phyloP scores from a whole-genome alignment of 768 basidiomycete species.

The Suillus luteus region DNA sequence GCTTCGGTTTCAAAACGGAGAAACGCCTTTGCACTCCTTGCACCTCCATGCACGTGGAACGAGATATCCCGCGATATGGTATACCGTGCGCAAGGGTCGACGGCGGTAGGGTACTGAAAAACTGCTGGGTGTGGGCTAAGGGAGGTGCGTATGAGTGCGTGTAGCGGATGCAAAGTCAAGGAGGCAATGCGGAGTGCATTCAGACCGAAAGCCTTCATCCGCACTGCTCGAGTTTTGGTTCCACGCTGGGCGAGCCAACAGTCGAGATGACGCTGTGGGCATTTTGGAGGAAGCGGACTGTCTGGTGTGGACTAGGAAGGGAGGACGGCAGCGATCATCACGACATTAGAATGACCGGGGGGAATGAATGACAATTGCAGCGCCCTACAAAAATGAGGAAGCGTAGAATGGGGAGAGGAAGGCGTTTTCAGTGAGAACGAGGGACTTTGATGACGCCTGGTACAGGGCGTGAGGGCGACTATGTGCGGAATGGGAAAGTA shows the following conservation, averaged over 20 bases:
- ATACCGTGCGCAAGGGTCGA: slow-evolving; percentile 23
- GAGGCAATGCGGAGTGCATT: slow-evolving; percentile 80
- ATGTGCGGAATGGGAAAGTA: slow-evolving; percentile 79
- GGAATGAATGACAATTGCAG: slow-evolving; percentile 83
- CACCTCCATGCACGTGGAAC: slow-evolving; percentile 57
- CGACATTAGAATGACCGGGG: slow-evolving; percentile 89
- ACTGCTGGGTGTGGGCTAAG: slow-evolving; percentile 70
- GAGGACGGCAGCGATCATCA: slow-evolving; percentile 84
- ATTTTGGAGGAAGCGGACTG: slow-evolving; percentile 85
- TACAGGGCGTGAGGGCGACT: slow-evolving; percentile 53
- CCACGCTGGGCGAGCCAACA: slow-evolving; percentile 90
- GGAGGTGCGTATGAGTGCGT: slow-evolving; percentile 62
- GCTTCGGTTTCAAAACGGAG: slow-evolving; percentile 55
- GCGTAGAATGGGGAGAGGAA: slow-evolving; percentile 92
- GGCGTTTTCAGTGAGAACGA: slow-evolving; percentile 87
- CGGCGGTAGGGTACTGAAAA: slow-evolving; percentile 38
- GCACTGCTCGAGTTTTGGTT: slow-evolving; percentile 85
- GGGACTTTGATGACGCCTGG: slow-evolving; percentile 40
- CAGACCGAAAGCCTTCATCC: slow-evolving; percentile 83
- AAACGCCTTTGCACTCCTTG: slow-evolving; percentile 63
- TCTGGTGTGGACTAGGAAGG: slow-evolving; percentile 35
- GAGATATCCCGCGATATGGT: slow-evolving; percentile 91
- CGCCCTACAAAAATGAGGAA: slow-evolving; percentile 82
- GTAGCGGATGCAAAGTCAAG: slow-evolving; percentile 51
- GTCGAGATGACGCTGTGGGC: slow-evolving; percentile 82